These are phyloP conservation scores for Viridothelium virens DNA, from an alignment of 495 filamentous ascomycete genomes.

Conservation along the genomic window DNA sequence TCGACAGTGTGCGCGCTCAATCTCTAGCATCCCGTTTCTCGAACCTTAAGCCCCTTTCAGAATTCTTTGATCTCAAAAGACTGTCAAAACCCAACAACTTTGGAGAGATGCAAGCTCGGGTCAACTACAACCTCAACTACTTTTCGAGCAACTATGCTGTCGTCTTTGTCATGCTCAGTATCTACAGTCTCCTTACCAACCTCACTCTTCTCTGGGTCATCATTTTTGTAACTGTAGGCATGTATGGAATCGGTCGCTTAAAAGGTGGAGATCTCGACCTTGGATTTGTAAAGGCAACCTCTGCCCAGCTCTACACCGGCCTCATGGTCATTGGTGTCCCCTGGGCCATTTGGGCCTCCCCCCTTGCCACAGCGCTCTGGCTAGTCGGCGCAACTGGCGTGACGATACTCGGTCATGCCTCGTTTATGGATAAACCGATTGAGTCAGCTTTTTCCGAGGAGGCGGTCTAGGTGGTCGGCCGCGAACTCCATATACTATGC, in stretches of 20 bases:
- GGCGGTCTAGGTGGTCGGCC: slow-evolving; percentile 99
- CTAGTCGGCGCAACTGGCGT: slow-evolving; percentile 89
- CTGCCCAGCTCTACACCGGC: slow-evolving; percentile 91
- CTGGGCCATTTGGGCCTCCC: slow-evolving; percentile 73
- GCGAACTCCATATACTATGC: slow-evolving; percentile 94
- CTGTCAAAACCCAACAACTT: slow-evolving; percentile 90
- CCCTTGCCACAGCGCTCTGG: slow-evolving; percentile 78
- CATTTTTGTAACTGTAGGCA: slow-evolving; percentile 69
- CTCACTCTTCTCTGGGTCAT: slow-evolving; percentile 80
- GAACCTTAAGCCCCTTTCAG: slow-evolving; percentile 82
- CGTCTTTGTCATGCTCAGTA: slow-evolving; percentile 86
- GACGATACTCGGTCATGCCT: slow-evolving; percentile 86
- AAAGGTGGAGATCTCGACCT: slow-evolving; percentile 80
- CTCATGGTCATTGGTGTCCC: slow-evolving; percentile 74
- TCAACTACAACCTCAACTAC: slow-evolving; percentile 95
- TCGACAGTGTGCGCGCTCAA: slow-evolving; percentile 68
- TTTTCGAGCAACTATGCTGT: slow-evolving; percentile 98
- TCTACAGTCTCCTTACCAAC: slow-evolving; percentile 91
- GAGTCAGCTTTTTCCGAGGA: slow-evolving; percentile 99
- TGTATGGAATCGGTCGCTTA: slow-evolving; percentile 84
- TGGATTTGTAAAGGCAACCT: slow-evolving; percentile 69
- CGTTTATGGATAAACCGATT: slow-evolving; percentile 96
- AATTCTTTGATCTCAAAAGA: slow-evolving; percentile 94
- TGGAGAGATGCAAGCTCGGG: slow-evolving; percentile 79
- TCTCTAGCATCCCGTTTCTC: slow-evolving; percentile 75